These are phyloP conservation scores for Colletotrichum plurivorum DNA, from an alignment of 2,329 filamentous ascomycete genomes.

Conservation along the genomic window DNA sequence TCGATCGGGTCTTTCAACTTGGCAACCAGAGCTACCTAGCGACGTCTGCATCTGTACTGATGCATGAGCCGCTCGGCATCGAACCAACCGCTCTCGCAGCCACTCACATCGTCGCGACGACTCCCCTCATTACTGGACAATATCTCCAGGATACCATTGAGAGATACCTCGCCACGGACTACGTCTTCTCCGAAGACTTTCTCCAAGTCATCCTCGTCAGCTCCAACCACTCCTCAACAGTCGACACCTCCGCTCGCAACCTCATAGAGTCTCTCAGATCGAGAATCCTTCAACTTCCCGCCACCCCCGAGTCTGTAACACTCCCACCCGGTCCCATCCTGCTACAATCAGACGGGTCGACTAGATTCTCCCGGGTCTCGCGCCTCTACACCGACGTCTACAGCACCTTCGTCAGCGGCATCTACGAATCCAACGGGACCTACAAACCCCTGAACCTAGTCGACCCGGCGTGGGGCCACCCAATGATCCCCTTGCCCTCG, in stretches of 20 bases:
- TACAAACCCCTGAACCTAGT: constrained; percentile 13
- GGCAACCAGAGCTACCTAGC: background rate
- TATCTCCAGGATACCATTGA: background rate
- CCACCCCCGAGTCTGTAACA: background rate
- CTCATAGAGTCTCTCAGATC: background rate
- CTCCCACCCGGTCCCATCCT: background rate
- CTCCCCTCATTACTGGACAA: background rate
- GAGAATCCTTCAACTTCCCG: background rate
- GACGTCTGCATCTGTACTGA: background rate
- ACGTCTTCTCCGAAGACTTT: constrained; percentile 1
- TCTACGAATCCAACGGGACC: constrained; percentile 22
- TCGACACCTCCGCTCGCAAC: background rate
- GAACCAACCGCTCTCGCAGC: background rate
- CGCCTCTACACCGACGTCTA: constrained; percentile 19
- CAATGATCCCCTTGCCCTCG: constrained; percentile 54
- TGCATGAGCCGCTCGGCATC: background rate
- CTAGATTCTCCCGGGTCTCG: background rate
- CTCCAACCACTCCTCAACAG: background rate
- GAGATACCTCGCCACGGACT: background rate
- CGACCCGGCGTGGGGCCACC: background rate
- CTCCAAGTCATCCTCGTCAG: background rate
- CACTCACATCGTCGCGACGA: background rate
- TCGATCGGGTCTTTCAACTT: background rate
- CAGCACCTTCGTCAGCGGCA: constrained; percentile 25
- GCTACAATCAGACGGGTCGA: background rate